phyloP scores from a whole-genome alignment of 352 stramenopile genomes.

The Thalassiosira exigua region DNA sequence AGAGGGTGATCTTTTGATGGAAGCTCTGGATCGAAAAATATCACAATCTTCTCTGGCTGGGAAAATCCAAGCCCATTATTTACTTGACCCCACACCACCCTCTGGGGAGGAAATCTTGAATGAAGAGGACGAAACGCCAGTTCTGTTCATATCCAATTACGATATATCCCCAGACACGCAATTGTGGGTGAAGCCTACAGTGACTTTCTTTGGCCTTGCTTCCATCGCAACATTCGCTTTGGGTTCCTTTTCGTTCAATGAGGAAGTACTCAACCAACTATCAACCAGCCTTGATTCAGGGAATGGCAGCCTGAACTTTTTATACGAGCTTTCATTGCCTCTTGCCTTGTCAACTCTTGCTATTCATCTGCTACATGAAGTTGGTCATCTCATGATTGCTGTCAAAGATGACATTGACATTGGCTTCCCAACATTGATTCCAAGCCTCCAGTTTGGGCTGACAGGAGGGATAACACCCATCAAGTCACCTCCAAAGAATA shows the following conservation, averaged over 20 bases:
- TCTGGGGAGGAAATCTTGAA: conserved; percentile 66
- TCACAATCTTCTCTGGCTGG: conserved; percentile 36
- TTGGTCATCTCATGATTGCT: conserved; percentile 66
- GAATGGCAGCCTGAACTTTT: conserved; percentile 42
- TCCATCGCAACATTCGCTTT: conserved; percentile 61
- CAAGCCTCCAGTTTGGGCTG: conserved; percentile 52
- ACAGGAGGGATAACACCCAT: conserved; percentile 66
- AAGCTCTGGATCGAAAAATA: conserved; percentile 59
- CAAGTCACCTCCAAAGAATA: conserved; percentile 64
- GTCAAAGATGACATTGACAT: conserved; percentile 59
- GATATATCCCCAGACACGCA: conserved; percentile 47
- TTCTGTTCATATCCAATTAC: conserved; percentile 47
- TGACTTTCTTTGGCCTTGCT: conserved; percentile 54
- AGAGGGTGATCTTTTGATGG: conserved; percentile 56
- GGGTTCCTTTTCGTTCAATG: conserved; percentile 62
- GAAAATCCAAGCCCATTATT: conserved; percentile 71
- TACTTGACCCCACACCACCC: conserved; percentile 66
- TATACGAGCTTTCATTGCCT: conserved; percentile 55
- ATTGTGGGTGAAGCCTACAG: conserved; percentile 45
- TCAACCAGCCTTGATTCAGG: conserved; percentile 12
- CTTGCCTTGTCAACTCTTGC: conserved; percentile 54
- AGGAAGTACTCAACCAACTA: conserved; percentile 55
- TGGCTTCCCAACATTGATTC: conserved; percentile 55
- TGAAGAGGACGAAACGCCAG: conserved; percentile 45
- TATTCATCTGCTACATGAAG: conserved; percentile 62